phyloP scores from a whole-genome alignment of 768 basidiomycete genomes.

The Lentinula raphanica region DNA sequence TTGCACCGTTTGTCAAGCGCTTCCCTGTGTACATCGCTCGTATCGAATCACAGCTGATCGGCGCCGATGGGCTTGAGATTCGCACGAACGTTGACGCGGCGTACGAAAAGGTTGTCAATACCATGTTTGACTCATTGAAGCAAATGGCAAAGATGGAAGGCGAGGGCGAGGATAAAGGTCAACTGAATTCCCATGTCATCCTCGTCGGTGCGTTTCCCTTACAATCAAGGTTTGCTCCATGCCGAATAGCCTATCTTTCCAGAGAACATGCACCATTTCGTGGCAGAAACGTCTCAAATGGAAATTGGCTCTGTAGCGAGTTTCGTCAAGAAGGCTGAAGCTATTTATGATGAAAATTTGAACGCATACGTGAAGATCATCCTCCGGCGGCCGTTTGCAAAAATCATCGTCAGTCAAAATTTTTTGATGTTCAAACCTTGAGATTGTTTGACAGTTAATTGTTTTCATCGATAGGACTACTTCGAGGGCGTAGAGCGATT shows the following conservation, averaged over 20 bases:
- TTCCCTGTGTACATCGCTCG: constrained; percentile 86
- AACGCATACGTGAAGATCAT: constrained; percentile 82
- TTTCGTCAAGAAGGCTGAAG: constrained; percentile 71
- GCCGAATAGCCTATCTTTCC: background rate
- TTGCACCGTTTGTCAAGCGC: constrained; percentile 86
- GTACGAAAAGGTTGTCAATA: constrained; percentile 83
- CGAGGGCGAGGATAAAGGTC: constrained; percentile 92
- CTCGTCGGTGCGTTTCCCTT: constrained; percentile 68
- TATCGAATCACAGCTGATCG: constrained; percentile 79
- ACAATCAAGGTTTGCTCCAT: background rate
- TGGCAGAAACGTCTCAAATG: constrained; percentile 72
- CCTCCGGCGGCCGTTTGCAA: constrained; percentile 79
- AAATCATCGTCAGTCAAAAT: constrained; percentile 74
- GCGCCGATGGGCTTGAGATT: constrained; percentile 71
- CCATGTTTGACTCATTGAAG: constrained; percentile 90
- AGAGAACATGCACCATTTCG: constrained; percentile 98
- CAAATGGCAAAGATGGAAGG: constrained; percentile 96
- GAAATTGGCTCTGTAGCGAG: constrained; percentile 55
- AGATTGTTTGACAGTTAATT: background rate
- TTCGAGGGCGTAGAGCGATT: constrained; percentile 91
- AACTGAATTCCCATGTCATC: constrained; percentile 93
- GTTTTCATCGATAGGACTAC: constrained; percentile 80
- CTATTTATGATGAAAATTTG: constrained; percentile 87
- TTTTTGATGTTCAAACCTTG: background rate
- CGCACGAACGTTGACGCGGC: constrained; percentile 71